A percentile compares a stretch with the other conserved stretches of the same genome.
These are phyloP conservation scores for Chlamydomonas applanata DNA, from an alignment of 139 green algal genomes.

Conservation along the genomic window DNA sequence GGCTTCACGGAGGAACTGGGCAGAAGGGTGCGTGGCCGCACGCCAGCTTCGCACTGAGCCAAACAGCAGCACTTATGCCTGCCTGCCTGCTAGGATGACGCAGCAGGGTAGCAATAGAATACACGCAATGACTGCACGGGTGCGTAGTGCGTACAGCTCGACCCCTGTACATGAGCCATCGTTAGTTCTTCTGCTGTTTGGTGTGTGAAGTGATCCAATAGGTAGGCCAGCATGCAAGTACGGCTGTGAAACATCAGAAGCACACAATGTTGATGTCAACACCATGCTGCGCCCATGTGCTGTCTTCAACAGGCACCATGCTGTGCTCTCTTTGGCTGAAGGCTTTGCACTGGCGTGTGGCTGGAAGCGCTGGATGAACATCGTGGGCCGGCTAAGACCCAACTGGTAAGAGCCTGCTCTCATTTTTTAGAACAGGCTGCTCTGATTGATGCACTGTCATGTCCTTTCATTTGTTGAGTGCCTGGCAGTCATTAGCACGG, in stretches of 20 bases:
- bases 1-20: neutral
- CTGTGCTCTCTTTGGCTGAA: conserved; percentile 26
- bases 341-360: conserved; percentile 33
- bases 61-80: too few relatives aligned
- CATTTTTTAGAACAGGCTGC: neutral
- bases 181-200: too few relatives aligned
- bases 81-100: neutral
- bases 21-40: conserved; percentile 26
- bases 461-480: neutral
- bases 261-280: too few relatives aligned
- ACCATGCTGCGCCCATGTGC: too few relatives aligned
- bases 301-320: conserved; percentile 35
- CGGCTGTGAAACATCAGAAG: too few relatives aligned
- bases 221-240: too few relatives aligned
- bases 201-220: too few relatives aligned
- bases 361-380: conserved; percentile 41
- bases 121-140: too few relatives aligned
- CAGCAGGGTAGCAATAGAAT: too few relatives aligned
- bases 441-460: neutral
- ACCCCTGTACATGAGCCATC: too few relatives aligned
- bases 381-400: conserved; percentile 31
- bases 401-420: conserved; percentile 29
- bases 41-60: too few relatives aligned
- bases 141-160: too few relatives aligned
- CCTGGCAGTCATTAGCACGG: neutral